Conservation (phyloP, 2,329 filamentous ascomycete species). For the Zymoseptoria ardabiliae region DNA sequence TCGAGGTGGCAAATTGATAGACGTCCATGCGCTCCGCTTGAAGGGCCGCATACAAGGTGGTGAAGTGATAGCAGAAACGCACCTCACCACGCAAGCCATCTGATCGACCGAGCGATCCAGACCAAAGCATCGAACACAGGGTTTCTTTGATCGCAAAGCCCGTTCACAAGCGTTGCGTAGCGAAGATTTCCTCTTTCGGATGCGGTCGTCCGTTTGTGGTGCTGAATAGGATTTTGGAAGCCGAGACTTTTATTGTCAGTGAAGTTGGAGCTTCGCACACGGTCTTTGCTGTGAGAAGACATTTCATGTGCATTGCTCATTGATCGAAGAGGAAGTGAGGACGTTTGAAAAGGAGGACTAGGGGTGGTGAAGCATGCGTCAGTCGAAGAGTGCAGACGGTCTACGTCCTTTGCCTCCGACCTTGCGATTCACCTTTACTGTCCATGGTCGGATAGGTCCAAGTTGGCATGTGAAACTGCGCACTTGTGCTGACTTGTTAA, state of each 20-base stretch:
- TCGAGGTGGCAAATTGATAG: neutral
- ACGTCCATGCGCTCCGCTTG: neutral
- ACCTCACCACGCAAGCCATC: neutral
- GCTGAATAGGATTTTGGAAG: constrained; percentile 22
- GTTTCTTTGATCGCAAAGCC: neutral
- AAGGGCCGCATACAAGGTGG: neutral
- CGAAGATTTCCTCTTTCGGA: neutral
- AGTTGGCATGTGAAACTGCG: too few species aligned
- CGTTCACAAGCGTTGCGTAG: neutral
- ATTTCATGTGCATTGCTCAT: too few species aligned
- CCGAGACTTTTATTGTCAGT: constrained; percentile 13
- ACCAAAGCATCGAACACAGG: neutral
- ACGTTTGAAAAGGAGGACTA: too few species aligned
- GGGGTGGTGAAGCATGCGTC: too few species aligned
- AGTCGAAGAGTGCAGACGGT: too few species aligned
- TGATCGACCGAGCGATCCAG: neutral
- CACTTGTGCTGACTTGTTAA: too few species aligned
- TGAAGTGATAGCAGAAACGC: neutral
- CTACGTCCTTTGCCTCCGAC: too few species aligned
- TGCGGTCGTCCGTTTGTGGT: constrained; percentile 17
- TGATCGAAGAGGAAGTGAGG: too few species aligned
- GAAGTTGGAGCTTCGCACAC: neutral
- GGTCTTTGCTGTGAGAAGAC: neutral
- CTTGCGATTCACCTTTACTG: too few species aligned
- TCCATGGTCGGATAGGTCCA: too few species aligned